Evolutionary conservation across 2,329 filamentous ascomycete species (phyloP), one percentile per base, ranked within the genome.

Genomic region (Onygenales sp.): DNA sequence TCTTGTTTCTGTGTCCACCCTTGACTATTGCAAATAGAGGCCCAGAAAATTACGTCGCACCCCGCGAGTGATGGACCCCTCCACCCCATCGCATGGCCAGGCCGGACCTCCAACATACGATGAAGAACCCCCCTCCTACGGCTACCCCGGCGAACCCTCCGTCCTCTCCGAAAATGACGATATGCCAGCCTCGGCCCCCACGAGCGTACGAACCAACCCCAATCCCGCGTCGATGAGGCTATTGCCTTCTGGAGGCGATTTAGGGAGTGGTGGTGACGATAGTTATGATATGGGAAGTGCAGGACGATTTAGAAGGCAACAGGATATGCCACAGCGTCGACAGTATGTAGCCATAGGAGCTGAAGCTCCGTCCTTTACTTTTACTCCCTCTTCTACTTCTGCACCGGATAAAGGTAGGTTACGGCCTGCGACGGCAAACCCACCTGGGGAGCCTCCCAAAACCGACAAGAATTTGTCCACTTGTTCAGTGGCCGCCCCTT

Each of bases 181-280:
- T 32, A 62, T 64, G 14, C 35, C 48, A 54, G 52, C 43, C 53
- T 59, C 44, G 43, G 58, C 38, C 27, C 59, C 35, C 62, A 50
- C 50, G 2, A 39, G 35, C 39, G 9, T 31, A 27, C 46, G 52
- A 38, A 47, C 65, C 43, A 65, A 51, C 42, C 61, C 64, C 10
- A 67, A 70, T 61, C 66, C 66, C 27, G 63, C 69, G 7, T 73
- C 74, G 0, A 72, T 76, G 71, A 69, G 74, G 39, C 60, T 77
- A 55, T 60, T 77, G 32, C 73, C 73, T 5, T 69, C 69, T 8
- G 50, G 56, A 13, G 49, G 46, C 14, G 39, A 39, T 39, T 39
- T 49, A 7, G 35, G 35, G 9, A 48, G 43, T 35, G 49, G 42
- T 32, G 49, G 45, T 17, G 51, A 42, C 13, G 45, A 51, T 33